phyloP scores from a whole-genome alignment of 2,329 filamentous ascomycete species.

The Aureobasidium sp. region DNA sequence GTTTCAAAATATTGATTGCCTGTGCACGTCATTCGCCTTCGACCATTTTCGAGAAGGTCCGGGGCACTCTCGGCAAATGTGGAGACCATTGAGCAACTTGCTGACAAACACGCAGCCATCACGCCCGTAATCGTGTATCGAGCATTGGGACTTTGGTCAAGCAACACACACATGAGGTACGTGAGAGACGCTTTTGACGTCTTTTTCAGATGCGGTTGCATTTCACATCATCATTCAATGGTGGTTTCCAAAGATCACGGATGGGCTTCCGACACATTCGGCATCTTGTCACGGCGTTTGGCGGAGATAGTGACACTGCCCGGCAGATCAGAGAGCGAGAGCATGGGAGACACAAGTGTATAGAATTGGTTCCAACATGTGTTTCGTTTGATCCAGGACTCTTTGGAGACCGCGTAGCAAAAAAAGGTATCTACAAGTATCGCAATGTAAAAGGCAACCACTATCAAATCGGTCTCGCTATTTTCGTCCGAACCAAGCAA shows the following conservation, averaged over 20 bases:
- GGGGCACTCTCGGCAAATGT: constrained; percentile 4
- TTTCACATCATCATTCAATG: too few relatives aligned
- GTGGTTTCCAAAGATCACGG: too few relatives aligned
- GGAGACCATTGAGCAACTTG: not conserved
- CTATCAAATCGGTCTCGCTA: not conserved
- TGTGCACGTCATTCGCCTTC: constrained; percentile 16
- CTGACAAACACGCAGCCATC: constrained; percentile 1
- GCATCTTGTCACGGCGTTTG: not conserved
- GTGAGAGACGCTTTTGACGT: not conserved
- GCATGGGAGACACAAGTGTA: too few relatives aligned
- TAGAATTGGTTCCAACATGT: not conserved
- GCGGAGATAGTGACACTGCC: not conserved
- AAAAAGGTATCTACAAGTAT: constrained; percentile 13
- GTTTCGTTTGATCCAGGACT: constrained; percentile 1
- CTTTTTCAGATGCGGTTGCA: too few relatives aligned
- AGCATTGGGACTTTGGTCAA: too few relatives aligned
- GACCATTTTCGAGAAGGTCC: constrained; percentile 4
- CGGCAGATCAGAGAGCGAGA: not conserved
- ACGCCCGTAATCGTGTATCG: too few relatives aligned
- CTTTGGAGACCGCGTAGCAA: not conserved
- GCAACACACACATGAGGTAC: too few relatives aligned
- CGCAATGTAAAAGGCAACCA: not conserved
- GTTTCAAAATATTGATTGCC: constrained; percentile 6
- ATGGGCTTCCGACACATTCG: not conserved
- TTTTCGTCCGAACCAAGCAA: constrained; percentile 11